phyloP scores from a whole-genome alignment of 1,139 yeast genomes.

The Pichia inconspicua region DNA sequence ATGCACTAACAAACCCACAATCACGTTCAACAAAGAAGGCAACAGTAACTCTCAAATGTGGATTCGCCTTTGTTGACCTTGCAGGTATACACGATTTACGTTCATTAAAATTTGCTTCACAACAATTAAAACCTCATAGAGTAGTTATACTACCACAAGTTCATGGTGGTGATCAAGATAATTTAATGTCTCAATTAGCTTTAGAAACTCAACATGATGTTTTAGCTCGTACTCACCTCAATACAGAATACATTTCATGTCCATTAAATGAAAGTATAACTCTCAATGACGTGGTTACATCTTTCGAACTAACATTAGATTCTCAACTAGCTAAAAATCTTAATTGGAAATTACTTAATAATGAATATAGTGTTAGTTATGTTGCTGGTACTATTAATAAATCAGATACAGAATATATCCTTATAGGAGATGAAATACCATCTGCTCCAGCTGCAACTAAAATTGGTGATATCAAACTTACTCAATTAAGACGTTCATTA shows the following conservation, averaged over 20 bases:
- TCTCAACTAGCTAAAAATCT: slow-evolving; percentile 54
- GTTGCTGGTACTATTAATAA: slow-evolving; percentile 52
- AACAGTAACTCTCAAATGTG: slow-evolving; percentile 54
- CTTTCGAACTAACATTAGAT: slow-evolving; percentile 68
- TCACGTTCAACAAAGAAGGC: slow-evolving; percentile 34
- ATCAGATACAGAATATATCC: slow-evolving; percentile 16
- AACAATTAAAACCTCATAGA: slow-evolving; percentile 72
- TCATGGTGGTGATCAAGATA: slow-evolving; percentile 15
- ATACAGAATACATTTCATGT: slow-evolving; percentile 26
- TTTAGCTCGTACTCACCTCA: slow-evolving; percentile 5
- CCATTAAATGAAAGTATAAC: slow-evolving; percentile 37
- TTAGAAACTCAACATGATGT: slow-evolving; percentile 11
- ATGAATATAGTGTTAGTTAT: slow-evolving; percentile 77
- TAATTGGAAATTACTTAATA: slow-evolving; percentile 80
- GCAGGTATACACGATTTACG: slow-evolving; percentile 82
- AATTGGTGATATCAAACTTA: slow-evolving; percentile 82
- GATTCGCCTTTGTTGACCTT: slow-evolving; percentile 69
- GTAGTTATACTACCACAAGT: slow-evolving; percentile 43
- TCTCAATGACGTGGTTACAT: slow-evolving; percentile 55
- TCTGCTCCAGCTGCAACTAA: slow-evolving; percentile 34
- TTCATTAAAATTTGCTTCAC: slow-evolving; percentile 71
- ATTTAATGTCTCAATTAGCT: slow-evolving; percentile 17
- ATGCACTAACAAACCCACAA: slow-evolving; percentile 50
- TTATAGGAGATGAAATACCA: slow-evolving; percentile 11
- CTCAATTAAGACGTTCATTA: slow-evolving; percentile 67